Conservation (phyloP, 768 basidiomycete species). For the Erythrobasidium yunnanense region DNA sequence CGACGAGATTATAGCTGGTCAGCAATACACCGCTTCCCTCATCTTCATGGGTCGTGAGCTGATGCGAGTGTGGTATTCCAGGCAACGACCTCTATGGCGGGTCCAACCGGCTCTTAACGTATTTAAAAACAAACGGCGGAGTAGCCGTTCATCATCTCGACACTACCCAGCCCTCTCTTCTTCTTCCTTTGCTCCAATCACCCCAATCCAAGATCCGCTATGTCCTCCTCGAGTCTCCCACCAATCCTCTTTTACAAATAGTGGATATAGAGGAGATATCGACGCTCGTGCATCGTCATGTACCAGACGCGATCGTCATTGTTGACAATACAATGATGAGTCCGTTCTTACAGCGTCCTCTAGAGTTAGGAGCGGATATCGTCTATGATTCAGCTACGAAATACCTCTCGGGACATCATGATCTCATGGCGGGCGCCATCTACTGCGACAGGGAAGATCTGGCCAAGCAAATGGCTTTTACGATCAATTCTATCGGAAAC, state of each 20-base stretch:
- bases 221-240: conserved; percentile 94
- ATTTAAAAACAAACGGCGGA: conserved; percentile 74
- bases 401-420: conserved; percentile 94
- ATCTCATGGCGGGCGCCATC: conserved; percentile 95
- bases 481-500: conserved; percentile 86
- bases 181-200: conserved; percentile 53
- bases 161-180: conserved; percentile 61
- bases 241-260: conserved; percentile 92
- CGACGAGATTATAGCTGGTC: conserved; percentile 84
- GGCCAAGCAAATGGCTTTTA: conserved; percentile 80
- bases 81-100: conserved; percentile 91
- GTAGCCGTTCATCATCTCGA: conserved; percentile 87
- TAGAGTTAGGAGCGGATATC: conserved; percentile 90
- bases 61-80: background rate
- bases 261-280: conserved; percentile 77
- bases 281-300: conserved; percentile 67
- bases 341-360: conserved; percentile 85
- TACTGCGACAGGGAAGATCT: conserved; percentile 83
- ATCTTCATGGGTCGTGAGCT: no score
- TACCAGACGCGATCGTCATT: conserved; percentile 68
- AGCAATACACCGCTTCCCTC: background rate
- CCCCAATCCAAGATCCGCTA: conserved; percentile 47
- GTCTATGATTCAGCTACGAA: conserved; percentile 98
- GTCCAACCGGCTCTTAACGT: conserved; percentile 84
- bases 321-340: conserved; percentile 99